These are phyloP conservation scores for Aechmea fasciata DNA, from an alignment of 176 grass and related monocot species.

Conservation along the genomic window DNA sequence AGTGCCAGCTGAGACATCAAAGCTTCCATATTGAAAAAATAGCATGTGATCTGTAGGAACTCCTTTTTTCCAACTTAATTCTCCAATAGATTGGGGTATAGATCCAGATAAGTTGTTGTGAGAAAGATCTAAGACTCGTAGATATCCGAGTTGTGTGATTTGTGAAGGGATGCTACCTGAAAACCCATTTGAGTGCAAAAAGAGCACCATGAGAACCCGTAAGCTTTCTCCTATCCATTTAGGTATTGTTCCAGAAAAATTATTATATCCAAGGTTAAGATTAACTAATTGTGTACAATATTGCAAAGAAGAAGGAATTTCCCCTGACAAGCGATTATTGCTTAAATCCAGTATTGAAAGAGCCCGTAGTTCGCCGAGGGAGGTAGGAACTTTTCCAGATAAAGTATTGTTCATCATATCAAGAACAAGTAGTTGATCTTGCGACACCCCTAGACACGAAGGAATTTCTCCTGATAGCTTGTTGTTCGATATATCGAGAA, in stretches of 20 bases:
- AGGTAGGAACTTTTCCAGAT: neutral
- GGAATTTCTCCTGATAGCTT: slow-evolving; percentile 9
- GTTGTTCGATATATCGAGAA: slow-evolving; percentile 18
- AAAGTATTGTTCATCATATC: neutral
- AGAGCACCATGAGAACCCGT: too few species aligned
- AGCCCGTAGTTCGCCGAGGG: neutral
- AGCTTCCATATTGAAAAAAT: neutral
- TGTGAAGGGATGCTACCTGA: too few species aligned
- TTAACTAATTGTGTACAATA: neutral
- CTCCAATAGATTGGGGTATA: slow-evolving; percentile 23
- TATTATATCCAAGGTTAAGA: slow-evolving; percentile 9
- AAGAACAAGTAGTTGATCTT: too few species aligned
- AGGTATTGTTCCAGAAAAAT: too few species aligned
- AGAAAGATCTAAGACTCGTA: too few species aligned
- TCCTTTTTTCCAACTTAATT: slow-evolving; percentile 20
- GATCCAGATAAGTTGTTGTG: slow-evolving; percentile 7
- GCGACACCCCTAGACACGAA: neutral
- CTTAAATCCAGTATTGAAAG: slow-evolving; percentile 4
- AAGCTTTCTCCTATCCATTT: too few species aligned
- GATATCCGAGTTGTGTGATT: too few species aligned
- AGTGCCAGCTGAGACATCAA: neutral
- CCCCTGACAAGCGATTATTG: slow-evolving; percentile 5
- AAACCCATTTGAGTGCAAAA: too few species aligned
- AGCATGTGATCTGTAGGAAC: too few species aligned
- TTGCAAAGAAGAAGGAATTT: neutral